Conservation (phyloP, 768 basidiomycete species). For the Russula olivacea region DNA sequence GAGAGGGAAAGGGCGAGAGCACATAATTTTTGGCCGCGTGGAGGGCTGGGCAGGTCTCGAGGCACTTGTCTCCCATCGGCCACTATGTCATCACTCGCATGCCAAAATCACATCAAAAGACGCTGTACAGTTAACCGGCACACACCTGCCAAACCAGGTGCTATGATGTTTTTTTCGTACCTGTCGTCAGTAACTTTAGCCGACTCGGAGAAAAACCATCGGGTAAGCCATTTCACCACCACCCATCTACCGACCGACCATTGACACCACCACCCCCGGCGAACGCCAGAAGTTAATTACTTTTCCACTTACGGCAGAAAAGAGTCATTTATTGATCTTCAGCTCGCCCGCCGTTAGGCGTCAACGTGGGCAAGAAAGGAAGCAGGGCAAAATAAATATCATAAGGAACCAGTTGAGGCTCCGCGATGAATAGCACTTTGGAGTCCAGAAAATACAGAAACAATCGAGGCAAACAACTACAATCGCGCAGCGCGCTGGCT, state of each 20-base stretch:
- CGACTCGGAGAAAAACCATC: constrained; percentile 8
- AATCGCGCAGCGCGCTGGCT: constrained; percentile 2
- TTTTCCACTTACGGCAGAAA: constrained; percentile 16
- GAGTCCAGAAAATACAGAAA: background rate
- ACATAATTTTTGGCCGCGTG: constrained; percentile 7
- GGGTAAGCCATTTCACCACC: constrained; percentile 15
- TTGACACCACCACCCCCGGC: background rate
- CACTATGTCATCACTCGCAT: constrained; percentile 13
- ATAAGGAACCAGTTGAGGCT: background rate
- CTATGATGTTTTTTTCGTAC: constrained; percentile 8
- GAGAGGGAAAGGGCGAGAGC: background rate
- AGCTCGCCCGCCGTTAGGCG: constrained; percentile 17
- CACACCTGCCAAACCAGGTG: constrained; percentile 10
- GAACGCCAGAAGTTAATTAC: constrained; percentile 19
- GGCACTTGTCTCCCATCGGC: constrained; percentile 8
- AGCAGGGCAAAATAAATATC: background rate
- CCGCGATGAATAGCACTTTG: background rate
- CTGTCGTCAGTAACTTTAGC: background rate
- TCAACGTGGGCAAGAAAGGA: constrained; percentile 1
- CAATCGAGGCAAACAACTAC: constrained; percentile 6
- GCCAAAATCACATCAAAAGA: background rate
- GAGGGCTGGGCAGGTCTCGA: constrained; percentile 19
- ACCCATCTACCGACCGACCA: too few relatives aligned
- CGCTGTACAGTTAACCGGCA: constrained; percentile 6
- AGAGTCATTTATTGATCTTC: constrained; percentile 14